Evolutionary conservation across 495 filamentous ascomycete genomes (phyloP), one percentile per base, ranked within the genome.

Genomic region (Daldinia caldariorum): DNA sequence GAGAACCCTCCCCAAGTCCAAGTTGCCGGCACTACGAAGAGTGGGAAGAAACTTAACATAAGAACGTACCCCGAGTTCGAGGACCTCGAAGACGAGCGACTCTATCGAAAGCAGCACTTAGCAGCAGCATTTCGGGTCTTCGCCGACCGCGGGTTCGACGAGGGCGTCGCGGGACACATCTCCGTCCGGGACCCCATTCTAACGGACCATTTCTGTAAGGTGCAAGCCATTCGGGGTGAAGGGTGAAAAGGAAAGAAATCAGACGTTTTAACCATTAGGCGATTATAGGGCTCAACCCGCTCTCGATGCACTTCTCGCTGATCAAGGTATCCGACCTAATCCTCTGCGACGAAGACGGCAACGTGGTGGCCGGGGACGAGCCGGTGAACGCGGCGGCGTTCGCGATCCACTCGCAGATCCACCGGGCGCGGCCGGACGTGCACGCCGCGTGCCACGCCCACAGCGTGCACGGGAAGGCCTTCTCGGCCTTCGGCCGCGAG

Each of bases 121-220:
- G 89, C 89, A 0, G 89, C 88, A 60, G 90, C 89, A n/a, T 92
- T 89, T 71, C 85, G 89, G 4, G 85, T 89, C 74, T 92, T 92
- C 69, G 89, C 88, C 13, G 88, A 88, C 65, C 79, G 86, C 35
- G 89, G 89, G 6, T 91, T 90, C 70, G 89, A 88, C 58, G 90
- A 92, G 69, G 90, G 90, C 4, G 84, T 91, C 49, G 89, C 89
- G 10, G 87, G 89, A 2, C 89, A 91, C 72, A 77, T 76, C 13
- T 80, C 76, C 5, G 77, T 79, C 29, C 77, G 81, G 4, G 83
- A 84, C 71, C 82, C 83, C 3, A 80, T 85, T 31, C 68, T 83
- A 38, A 82, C 82, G 13, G 80, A 85, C 62, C 80, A 83, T 67
- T 86, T 84, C 67, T 85, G 82, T 74, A 62, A 47, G 72, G 49